A percentile compares a stretch with the other conserved stretches of the same genome.
phyloP scores from a whole-genome alignment of 2,329 filamentous ascomycete species.

The Penicillium sp. region DNA sequence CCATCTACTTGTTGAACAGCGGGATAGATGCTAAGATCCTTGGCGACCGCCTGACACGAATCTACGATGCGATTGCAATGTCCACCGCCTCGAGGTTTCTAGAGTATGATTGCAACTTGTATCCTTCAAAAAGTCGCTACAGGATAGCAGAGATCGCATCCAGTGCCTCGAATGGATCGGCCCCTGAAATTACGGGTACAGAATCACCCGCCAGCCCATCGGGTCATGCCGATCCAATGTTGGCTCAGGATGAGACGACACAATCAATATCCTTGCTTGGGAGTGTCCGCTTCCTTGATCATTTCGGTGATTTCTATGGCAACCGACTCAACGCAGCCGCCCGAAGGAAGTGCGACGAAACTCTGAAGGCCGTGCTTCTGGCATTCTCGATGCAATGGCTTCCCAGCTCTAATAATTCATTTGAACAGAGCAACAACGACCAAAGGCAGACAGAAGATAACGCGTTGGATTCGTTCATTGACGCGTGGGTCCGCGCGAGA shows the following conservation, averaged over 20 bases:
- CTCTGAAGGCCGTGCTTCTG: constrained; percentile 20
- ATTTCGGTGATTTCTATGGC: constrained; percentile 25
- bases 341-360: constrained; percentile 19
- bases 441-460: background rate
- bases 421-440: background rate
- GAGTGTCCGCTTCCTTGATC: constrained; percentile 25
- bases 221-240: background rate
- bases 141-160: constrained; percentile 9
- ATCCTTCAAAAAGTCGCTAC: constrained; percentile 17
- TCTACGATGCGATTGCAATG: constrained; percentile 24
- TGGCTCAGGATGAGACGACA: background rate
- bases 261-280: constrained; percentile 20
- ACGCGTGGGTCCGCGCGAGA: constrained; percentile 20
- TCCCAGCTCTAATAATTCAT: background rate
- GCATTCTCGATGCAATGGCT: constrained; percentile 25
- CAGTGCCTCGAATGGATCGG: background rate
- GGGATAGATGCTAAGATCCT: constrained; percentile 20
- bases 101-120: constrained; percentile 24
- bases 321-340: constrained; percentile 14
- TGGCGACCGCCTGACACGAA: constrained; percentile 17
- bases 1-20: constrained; percentile 26
- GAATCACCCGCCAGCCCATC: background rate
- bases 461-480: constrained; percentile 13
- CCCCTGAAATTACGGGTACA: background rate
- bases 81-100: constrained; percentile 21